Percentiles rank a stretch among this genome's conserved stretches.
phyloP scores from a whole-genome alignment of 2,329 filamentous ascomycete genomes.

The Eutypella sp. region DNA sequence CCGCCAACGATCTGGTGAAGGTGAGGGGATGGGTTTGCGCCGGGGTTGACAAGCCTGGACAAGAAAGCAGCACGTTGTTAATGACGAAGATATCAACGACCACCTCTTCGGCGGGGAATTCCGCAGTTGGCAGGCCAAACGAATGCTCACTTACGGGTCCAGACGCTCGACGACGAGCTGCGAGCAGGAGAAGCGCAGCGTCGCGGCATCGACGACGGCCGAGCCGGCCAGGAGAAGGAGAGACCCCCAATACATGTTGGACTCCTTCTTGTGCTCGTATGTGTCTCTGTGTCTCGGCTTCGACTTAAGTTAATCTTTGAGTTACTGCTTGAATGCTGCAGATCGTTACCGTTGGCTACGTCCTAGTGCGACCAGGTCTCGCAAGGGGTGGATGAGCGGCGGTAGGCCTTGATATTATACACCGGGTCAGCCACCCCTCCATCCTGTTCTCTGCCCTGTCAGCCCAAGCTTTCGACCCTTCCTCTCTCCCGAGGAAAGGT shows the following conservation, averaged over 20 bases:
- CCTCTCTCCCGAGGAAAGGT: neutral
- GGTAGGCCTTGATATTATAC: neutral
- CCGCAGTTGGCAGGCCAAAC: slow-evolving; percentile 26
- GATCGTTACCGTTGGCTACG: neutral
- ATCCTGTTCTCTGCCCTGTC: too few relatives aligned
- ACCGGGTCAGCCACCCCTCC: neutral
- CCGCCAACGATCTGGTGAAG: slow-evolving; percentile 50
- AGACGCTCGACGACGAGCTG: slow-evolving; percentile 38
- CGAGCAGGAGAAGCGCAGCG: slow-evolving; percentile 37
- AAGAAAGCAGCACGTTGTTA: neutral
- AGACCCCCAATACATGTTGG: neutral
- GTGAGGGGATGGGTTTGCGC: slow-evolving; percentile 41
- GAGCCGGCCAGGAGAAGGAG: slow-evolving; percentile 9
- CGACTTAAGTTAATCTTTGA: too few relatives aligned
- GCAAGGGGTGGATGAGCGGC: too few relatives aligned
- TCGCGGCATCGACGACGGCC: slow-evolving; percentile 2
- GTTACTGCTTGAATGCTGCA: neutral
- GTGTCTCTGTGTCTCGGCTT: too few relatives aligned
- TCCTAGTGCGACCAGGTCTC: neutral
- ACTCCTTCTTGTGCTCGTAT: neutral
- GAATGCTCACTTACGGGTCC: slow-evolving; percentile 10
- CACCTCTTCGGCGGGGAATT: too few relatives aligned
- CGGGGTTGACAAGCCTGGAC: slow-evolving; percentile 21
- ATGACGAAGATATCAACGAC: too few relatives aligned
- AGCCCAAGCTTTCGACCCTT: neutral